Base-by-base conservation (phyloP, 1,139 yeast genomes). In the Taphrina pruni region DNA sequence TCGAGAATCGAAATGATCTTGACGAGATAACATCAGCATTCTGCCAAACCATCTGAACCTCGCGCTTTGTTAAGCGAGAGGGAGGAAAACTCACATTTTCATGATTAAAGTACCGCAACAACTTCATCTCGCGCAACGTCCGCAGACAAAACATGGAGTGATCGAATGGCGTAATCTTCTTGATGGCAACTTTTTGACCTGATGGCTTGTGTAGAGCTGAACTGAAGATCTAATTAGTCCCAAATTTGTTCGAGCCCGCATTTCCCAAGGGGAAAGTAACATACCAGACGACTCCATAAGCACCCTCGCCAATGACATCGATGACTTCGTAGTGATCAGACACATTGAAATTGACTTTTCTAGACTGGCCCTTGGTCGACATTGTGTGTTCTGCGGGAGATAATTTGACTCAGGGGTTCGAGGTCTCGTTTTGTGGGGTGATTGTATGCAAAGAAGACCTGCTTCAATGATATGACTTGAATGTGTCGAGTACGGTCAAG, bases 271-370 rank as follows among this genome's bases (percentile, higher is more conserved):
- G 32, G 4, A 35, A 21, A 12, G 48, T 1, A 21, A 20, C 74
- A 17, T 51, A 72, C 74, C 98, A 93, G 26, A 94, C 99, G 17
- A 94, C 86, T 4, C 99, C 99, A 76, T 94, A 94, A 0, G 99
- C 99, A n/a, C 99, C 99, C 78, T 93, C 97, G 6, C 99, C 99
- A 14, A 91, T 90, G 20, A 93, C 86, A 74, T 90, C 95, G 56
- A 87, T 82, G 64, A 93, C 87, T 77, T 90, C 91, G 78, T 93
- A 93, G 75, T 90, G 91, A 71, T 90, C 90, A 56, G 95, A 88
- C 36, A 94, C 95, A 76, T 92, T 91, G 81, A 93, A 93, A 21
- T 93, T 85, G 67, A 89, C 85, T 72, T 86, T 85, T 69, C 89
- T 75, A 39, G 71, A 43, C 46, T 58, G 64, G 32, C 35, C 56